Base-by-base conservation (phyloP, 2,329 filamentous ascomycete species). In the Phialophora tarda region DNA sequence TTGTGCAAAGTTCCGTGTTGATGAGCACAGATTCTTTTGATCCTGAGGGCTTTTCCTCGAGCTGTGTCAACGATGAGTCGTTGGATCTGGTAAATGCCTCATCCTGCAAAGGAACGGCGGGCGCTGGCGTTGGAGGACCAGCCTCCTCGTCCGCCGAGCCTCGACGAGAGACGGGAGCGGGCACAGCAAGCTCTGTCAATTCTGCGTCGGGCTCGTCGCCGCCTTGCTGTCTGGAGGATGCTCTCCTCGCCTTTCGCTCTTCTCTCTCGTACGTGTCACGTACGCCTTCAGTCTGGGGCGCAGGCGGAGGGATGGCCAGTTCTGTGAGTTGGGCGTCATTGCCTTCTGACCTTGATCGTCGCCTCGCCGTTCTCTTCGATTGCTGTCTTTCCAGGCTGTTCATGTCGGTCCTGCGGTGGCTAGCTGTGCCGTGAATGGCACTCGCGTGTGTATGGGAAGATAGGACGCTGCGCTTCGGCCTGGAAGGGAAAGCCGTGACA, bases 151-250 rank as follows among this genome's bases (percentile, higher is more conserved):
- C 47, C 4, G 21, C 12, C 12, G 47, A 17, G 47, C 47, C 21
- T 17, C 24, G 47, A n/a, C 17, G 47, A 17, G 47, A 21, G 24
- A 24, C 12, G 47, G 47, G 47, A 12, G 47, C 3, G 24, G 47
- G 47, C 17, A 50, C 47, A 50, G 47, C 47, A 50, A 50, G 21
- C 17, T 50, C 47, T 26, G 47, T 50, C 8, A 50, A 50, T 10
- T 50, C 47, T 50, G 47, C 47, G 2, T 34, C 32, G 32, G 10
- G 32, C 12, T 24, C 21, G 21, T 26, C 47, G 12, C 21, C 12
- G 17, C 47, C 17, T 21, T 50, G 8, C 17, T n/a, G 47, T n/a
- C 6, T 50, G 8, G 21, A 50, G 21, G 21, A 24, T 17, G 47
- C 24, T n/a, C 47, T 50, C 21, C 17, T 24, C 47, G 11, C 47